phyloP scores from a whole-genome alignment of 2,329 filamentous ascomycete species.

The Aspergillus puulaauensis region DNA sequence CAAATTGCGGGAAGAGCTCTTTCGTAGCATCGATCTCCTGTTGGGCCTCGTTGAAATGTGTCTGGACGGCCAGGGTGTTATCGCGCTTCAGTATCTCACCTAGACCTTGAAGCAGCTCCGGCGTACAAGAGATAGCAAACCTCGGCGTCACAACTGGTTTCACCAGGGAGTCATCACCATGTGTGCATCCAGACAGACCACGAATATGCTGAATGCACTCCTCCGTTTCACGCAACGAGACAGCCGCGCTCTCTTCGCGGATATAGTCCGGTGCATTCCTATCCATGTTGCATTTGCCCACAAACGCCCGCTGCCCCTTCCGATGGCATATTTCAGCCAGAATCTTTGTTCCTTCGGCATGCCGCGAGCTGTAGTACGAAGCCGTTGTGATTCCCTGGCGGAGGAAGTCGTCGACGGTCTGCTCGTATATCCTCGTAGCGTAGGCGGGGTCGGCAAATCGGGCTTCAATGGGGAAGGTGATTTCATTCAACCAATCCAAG shows the following conservation, averaged over 20 bases:
- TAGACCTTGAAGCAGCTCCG: constrained; percentile 55
- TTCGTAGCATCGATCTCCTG: constrained; percentile 59
- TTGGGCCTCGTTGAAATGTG: constrained; percentile 66
- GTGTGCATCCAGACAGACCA: constrained; percentile 45
- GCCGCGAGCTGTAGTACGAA: constrained; percentile 36
- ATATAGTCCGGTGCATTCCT: constrained; percentile 52
- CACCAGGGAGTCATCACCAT: constrained; percentile 36
- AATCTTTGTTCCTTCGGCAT: constrained; percentile 30
- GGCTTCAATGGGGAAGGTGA: constrained; percentile 66
- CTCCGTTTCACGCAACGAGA: constrained; percentile 52
- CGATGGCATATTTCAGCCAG: constrained; percentile 34
- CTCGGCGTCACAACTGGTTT: constrained; percentile 57
- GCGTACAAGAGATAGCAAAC: constrained; percentile 62
- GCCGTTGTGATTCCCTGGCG: constrained; percentile 49
- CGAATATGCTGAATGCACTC: constrained; percentile 52
- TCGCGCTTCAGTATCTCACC: constrained; percentile 54
- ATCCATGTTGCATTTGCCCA: constrained; percentile 41
- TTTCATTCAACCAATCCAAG: constrained; percentile 62
- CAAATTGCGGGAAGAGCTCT: constrained; percentile 54
- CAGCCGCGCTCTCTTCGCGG: constrained; percentile 47
- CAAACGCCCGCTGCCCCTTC: constrained; percentile 35
- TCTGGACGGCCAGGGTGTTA: constrained; percentile 58
- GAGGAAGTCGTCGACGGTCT: constrained; percentile 58
- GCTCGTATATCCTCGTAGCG: constrained; percentile 52
- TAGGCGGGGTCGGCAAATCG: constrained; percentile 57